Conservation (phyloP, 495 filamentous ascomycete species). For the Penicillium argentinense region DNA sequence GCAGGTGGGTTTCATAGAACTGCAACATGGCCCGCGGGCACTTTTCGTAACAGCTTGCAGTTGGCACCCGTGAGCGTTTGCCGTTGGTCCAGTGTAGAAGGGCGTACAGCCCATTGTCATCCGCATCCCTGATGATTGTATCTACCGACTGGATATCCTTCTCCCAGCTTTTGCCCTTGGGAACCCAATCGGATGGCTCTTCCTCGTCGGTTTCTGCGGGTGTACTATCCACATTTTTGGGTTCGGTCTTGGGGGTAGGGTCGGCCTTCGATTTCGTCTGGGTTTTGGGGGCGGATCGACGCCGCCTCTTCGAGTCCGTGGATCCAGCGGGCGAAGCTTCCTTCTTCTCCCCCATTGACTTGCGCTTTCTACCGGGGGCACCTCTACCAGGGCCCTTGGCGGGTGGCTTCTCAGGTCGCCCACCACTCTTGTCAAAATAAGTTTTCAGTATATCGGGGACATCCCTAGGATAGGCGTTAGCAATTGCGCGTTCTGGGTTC, state of each 20-base stretch:
- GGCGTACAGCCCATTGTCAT: slow-evolving; percentile 40
- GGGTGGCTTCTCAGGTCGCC: slow-evolving; percentile 43
- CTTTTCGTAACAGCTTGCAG: slow-evolving; percentile 41
- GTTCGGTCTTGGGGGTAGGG: slow-evolving; percentile 4
- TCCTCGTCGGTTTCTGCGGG: slow-evolving; percentile 18
- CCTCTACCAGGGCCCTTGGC: slow-evolving; percentile 18
- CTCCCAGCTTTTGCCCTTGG: slow-evolving; percentile 59
- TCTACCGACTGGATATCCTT: slow-evolving; percentile 52
- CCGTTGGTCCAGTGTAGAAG: slow-evolving; percentile 59
- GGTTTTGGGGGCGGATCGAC: slow-evolving; percentile 20
- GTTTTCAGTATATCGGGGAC: slow-evolving; percentile 52
- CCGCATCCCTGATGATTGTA: slow-evolving; percentile 53
- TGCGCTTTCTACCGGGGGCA: slow-evolving; percentile 39
- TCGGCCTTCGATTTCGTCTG: no score
- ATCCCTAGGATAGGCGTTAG: slow-evolving; percentile 30
- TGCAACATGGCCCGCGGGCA: slow-evolving; percentile 46
- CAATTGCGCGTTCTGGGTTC: slow-evolving; percentile 7
- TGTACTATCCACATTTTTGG: not conserved
- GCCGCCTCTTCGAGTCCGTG: slow-evolving; percentile 26
- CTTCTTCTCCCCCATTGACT: slow-evolving; percentile 37
- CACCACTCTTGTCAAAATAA: slow-evolving; percentile 59
- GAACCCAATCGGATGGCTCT: slow-evolving; percentile 38
- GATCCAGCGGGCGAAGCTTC: slow-evolving; percentile 15
- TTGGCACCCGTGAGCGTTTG: slow-evolving; percentile 36
- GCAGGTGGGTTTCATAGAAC: slow-evolving; percentile 50